phyloP scores from a whole-genome alignment of 1,284 basidiomycete species.

The Microbotryum saponariae region DNA sequence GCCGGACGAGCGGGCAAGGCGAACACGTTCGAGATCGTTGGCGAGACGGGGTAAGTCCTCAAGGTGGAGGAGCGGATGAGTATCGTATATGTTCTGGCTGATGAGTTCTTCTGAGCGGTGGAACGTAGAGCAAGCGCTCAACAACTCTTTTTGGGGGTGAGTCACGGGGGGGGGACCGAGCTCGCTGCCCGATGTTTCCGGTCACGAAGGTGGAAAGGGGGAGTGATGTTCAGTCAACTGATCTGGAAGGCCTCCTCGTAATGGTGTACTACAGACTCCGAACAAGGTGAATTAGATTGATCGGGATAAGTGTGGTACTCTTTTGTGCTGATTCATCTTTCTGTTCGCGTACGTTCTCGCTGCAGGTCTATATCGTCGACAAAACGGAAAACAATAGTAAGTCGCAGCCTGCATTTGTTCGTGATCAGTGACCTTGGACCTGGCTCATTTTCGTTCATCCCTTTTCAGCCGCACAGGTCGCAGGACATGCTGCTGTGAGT shows the following conservation, averaged over 20 bases:
- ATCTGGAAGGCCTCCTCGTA: too few relatives aligned
- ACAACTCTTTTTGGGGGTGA: neutral
- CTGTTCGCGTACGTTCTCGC: neutral
- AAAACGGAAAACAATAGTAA: constrained; percentile 41
- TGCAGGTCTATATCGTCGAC: constrained; percentile 41
- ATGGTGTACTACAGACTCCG: too few relatives aligned
- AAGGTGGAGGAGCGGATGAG: neutral
- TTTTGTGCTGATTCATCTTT: neutral
- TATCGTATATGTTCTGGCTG: too few relatives aligned
- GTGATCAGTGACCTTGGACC: neutral
- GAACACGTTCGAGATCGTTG: constrained; percentile 31
- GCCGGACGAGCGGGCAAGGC: constrained; percentile 7
- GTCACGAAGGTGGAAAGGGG: too few relatives aligned
- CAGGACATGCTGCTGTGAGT: constrained; percentile 26
- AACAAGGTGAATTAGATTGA: neutral
- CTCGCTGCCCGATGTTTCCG: too few relatives aligned
- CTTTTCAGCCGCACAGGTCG: constrained; percentile 2
- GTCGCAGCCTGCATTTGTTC: constrained; percentile 14
- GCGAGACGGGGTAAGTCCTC: constrained; percentile 11
- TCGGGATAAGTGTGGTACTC: neutral
- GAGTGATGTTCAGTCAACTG: too few relatives aligned
- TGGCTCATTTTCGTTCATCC: neutral
- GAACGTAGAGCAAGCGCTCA: neutral
- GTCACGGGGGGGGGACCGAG: neutral
- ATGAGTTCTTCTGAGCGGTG: neutral